These are phyloP conservation scores for Pilaira anomala DNA, from an alignment of 192 early-diverging fungal genomes.

Conservation along the genomic window DNA sequence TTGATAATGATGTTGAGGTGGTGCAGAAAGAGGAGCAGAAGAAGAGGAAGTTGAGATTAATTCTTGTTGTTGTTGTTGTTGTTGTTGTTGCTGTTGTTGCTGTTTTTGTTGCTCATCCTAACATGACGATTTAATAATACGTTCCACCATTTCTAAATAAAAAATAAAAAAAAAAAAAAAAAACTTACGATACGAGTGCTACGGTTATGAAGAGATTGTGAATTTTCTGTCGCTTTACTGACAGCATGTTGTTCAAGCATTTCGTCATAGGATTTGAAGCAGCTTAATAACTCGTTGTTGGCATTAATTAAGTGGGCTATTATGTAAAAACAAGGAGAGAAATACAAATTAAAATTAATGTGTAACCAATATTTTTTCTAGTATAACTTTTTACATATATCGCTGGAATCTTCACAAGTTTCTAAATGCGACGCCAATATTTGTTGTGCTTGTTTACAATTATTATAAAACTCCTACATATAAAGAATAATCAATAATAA, in stretches of 20 bases:
- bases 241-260: conserved; percentile 52
- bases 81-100: conserved; percentile 5
- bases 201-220: conserved; percentile 23
- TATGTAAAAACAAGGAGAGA: conserved; percentile 8
- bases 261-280: conserved; percentile 54
- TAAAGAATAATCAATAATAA: not conserved
- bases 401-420: conserved; percentile 29
- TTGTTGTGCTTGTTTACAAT: conserved; percentile 43
- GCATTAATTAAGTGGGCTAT: conserved; percentile 47
- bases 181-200: not conserved
- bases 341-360: conserved; percentile 6
- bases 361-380: not conserved
- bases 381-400: conserved; percentile 41
- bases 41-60: conserved; percentile 5
- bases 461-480: conserved; percentile 51
- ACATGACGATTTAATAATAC: not conserved
- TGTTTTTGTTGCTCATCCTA: conserved; percentile 3
- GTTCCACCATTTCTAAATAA: not conserved
- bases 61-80: conserved; percentile 4
- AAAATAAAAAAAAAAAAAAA: not conserved
- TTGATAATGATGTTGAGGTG: not conserved
- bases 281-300: conserved; percentile 48
- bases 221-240: conserved; percentile 40
- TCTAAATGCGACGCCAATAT: conserved; percentile 39
- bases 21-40: not conserved